Conservation (phyloP, 1,139 yeast species). For the Pichia sp. region DNA sequence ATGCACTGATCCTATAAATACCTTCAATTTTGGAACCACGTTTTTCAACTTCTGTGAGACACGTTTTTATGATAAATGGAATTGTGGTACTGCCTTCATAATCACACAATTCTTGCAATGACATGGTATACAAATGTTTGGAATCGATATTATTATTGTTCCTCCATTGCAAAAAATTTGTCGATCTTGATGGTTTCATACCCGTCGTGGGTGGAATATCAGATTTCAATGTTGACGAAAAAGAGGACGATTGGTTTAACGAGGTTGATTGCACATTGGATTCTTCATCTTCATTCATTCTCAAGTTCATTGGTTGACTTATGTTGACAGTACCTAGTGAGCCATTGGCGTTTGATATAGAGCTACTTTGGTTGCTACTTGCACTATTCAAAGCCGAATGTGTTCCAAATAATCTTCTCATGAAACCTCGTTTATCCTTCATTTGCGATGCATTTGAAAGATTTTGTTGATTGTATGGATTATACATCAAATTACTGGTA, state of each 20-base stretch:
- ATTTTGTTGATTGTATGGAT: not conserved
- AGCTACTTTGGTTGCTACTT: not conserved
- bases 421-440: conserved; percentile 18
- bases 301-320: conserved; percentile 24
- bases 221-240: not conserved
- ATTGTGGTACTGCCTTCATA: conserved; percentile 46
- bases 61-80: conserved; percentile 65
- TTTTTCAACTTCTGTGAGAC: conserved; percentile 71
- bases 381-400: conserved; percentile 7
- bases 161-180: conserved; percentile 34
- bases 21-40: conserved; percentile 77
- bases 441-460: conserved; percentile 2
- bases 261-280: not conserved
- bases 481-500: not conserved
- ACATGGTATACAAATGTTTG: conserved; percentile 31
- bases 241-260: not conserved
- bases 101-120: conserved; percentile 50
- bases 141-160: conserved; percentile 2
- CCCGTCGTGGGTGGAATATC: not conserved
- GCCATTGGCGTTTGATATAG: not conserved
- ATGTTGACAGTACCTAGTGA: conserved; percentile 13
- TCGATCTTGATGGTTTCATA: conserved; percentile 32
- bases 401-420: conserved; percentile 23
- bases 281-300: conserved; percentile 18
- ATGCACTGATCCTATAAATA: conserved; percentile 85